Conservation (phyloP, 306 rosid species). For the Amphicarpaea edgeworthii region DNA sequence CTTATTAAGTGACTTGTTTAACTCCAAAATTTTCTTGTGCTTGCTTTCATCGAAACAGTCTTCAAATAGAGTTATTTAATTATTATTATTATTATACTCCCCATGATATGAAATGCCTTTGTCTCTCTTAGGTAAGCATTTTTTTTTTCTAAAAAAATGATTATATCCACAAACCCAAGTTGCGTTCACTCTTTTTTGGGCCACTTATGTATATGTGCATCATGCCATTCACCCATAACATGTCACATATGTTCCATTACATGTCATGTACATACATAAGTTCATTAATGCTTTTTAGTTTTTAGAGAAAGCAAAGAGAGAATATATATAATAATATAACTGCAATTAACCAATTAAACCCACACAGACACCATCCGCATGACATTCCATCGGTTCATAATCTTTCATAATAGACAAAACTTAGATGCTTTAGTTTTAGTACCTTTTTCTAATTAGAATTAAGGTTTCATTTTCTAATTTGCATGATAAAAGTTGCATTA, state of each 20-base stretch:
- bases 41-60: slow-evolving; percentile 63
- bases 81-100: too few species aligned
- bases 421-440: background rate
- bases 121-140: slow-evolving; percentile 69
- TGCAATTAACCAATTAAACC: background rate
- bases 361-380: slow-evolving; percentile 39
- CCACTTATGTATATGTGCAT: slow-evolving; percentile 40
- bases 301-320: slow-evolving; percentile 5
- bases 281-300: background rate
- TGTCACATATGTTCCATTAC: background rate
- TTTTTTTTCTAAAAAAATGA: slow-evolving; percentile 60
- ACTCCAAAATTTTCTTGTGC: slow-evolving; percentile 48
- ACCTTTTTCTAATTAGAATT: background rate
- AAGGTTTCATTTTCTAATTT: background rate
- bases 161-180: slow-evolving; percentile 77
- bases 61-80: slow-evolving; percentile 51
- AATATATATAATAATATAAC: background rate
- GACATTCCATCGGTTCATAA: slow-evolving; percentile 38
- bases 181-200: slow-evolving; percentile 46
- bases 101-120: slow-evolving; percentile 58
- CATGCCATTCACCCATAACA: slow-evolving; percentile 44
- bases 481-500: too few species aligned
- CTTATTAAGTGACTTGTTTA: slow-evolving; percentile 60
- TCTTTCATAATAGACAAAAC: background rate
- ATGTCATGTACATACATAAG: slow-evolving; percentile 5